A percentile compares a stretch with the other conserved stretches of the same genome.
Conservation (phyloP, 73 alveolate genomes). For the Symbiodinium pilosum region DNA sequence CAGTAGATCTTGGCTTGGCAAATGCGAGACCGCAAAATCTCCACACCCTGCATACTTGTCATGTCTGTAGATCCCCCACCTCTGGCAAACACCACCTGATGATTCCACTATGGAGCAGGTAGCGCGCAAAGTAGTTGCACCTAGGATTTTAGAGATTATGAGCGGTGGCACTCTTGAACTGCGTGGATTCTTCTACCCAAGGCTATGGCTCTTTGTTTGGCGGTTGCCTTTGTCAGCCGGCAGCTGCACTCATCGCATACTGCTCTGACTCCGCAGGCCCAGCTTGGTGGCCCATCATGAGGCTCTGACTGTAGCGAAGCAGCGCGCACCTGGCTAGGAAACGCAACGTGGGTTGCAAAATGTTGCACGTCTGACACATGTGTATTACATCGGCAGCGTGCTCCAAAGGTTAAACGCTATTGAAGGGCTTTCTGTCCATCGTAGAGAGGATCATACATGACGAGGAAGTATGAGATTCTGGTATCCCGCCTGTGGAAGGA, state of each 20-base stretch:
- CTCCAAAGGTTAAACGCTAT: too few relatives aligned
- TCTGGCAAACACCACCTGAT: slow-evolving; percentile 62
- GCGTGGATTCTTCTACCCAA: not conserved
- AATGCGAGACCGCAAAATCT: too few relatives aligned
- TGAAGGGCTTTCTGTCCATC: too few relatives aligned
- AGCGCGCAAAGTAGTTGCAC: slow-evolving; percentile 87
- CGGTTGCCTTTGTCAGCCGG: slow-evolving; percentile 26
- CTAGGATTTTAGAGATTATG: not conserved
- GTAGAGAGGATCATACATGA: not conserved
- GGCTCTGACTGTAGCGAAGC: slow-evolving; percentile 41
- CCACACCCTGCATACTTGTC: too few relatives aligned
- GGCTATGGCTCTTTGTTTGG: slow-evolving; percentile 47
- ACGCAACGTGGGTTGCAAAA: too few relatives aligned
- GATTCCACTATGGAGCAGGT: slow-evolving; percentile 76
- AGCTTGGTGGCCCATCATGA: not conserved
- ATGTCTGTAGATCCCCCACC: not conserved
- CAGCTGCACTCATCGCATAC: not conserved
- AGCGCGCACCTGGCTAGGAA: slow-evolving; percentile 85
- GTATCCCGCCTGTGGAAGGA: slow-evolving; percentile 57
- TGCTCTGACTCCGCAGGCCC: not conserved
- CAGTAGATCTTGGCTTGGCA: too few relatives aligned
- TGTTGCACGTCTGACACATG: too few relatives aligned
- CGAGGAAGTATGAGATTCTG: not conserved
- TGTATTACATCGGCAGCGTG: too few relatives aligned
- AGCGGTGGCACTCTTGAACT: not conserved